These are phyloP conservation scores for Colletotrichum zoysiae DNA, from an alignment of 2,329 filamentous ascomycete genomes.

Conservation along the genomic window DNA sequence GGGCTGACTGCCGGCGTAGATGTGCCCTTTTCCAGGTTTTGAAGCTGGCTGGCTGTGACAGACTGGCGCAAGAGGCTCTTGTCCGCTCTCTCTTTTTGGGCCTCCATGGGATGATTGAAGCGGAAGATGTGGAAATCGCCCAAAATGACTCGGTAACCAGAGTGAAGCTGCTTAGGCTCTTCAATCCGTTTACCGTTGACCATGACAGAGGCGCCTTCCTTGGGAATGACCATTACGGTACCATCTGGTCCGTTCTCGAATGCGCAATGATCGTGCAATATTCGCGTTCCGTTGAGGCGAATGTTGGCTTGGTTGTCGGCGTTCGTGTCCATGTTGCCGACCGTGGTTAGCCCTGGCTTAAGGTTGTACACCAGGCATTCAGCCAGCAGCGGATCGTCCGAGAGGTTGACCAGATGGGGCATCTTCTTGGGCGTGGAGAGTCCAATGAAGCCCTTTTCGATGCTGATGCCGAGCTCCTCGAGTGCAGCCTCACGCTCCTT, in stretches of 20 bases:
- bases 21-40: constrained; percentile 66
- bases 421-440: constrained; percentile 98
- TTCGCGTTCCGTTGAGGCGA: constrained; percentile 91
- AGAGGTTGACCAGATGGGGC: constrained; percentile 98
- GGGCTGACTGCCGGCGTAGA: constrained; percentile 73
- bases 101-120: constrained; percentile 98
- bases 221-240: constrained; percentile 89
- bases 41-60: constrained; percentile 71
- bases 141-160: constrained; percentile 93
- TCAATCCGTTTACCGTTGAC: constrained; percentile 93
- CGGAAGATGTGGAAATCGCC: constrained; percentile 99
- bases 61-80: constrained; percentile 90
- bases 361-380: constrained; percentile 98
- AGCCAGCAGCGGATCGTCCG: constrained; percentile 91
- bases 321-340: constrained; percentile 92
- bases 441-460: constrained; percentile 97
- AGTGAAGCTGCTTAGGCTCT: constrained; percentile 86
- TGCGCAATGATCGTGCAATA: constrained; percentile 90
- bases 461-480: constrained; percentile 97
- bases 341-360: constrained; percentile 93
- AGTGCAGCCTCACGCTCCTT: constrained; percentile 95
- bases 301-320: constrained; percentile 84
- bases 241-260: constrained; percentile 92
- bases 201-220: constrained; percentile 96
- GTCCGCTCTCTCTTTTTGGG: constrained; percentile 90